Evolutionary conservation across 2,329 filamentous ascomycete species (phyloP), one percentile per base, ranked within the genome.

Genomic region (Zopfia rhizophila): DNA sequence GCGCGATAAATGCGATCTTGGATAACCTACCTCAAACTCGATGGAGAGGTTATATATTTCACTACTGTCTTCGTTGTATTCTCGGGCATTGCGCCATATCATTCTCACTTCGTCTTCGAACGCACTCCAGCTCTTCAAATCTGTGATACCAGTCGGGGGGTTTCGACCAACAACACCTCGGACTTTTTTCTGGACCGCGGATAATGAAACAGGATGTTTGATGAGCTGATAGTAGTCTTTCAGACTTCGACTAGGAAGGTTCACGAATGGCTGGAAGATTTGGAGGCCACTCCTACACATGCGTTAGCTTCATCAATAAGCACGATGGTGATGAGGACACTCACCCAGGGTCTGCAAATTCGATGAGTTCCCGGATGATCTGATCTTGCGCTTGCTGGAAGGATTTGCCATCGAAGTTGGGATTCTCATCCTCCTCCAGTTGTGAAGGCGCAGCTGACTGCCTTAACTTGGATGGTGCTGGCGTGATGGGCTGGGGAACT

Each of bases 1-100:
- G n/a, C n/a, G n/a, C 40, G 16, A 13, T 17, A 16, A 11, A 29
- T 18, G 48, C 12, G 7, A 22, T 8, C 16, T 44, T 44, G 27
- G 7, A 11, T 13, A 7, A 58, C 72, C 39, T 75, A 90, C 90
- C 83, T 95, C 87, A 5, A 97, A 82, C 48, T 94, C 86, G 36
- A 86, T 83, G 1, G 91, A 90, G 50, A 94, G 78, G 16, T 83
- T 78, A 54, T 86, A 90, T 38, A 96, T 92, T 12, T 91, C 88
- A 63, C 92, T 96, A 3, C 88, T 89, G 65, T 96, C 91, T 69
- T 96, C 90, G 58, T 97, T 97, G 77, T 93, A 97, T 48, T 87
- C 87, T 62, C 86, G 88, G 0, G 91, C 91, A 70, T 97, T 97
- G 36, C 81, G 82, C 92, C 92, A 97, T 30, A 97, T 85, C 39